Conservation (phyloP, 1,284 basidiomycete species). For the Irpex sp. region DNA sequence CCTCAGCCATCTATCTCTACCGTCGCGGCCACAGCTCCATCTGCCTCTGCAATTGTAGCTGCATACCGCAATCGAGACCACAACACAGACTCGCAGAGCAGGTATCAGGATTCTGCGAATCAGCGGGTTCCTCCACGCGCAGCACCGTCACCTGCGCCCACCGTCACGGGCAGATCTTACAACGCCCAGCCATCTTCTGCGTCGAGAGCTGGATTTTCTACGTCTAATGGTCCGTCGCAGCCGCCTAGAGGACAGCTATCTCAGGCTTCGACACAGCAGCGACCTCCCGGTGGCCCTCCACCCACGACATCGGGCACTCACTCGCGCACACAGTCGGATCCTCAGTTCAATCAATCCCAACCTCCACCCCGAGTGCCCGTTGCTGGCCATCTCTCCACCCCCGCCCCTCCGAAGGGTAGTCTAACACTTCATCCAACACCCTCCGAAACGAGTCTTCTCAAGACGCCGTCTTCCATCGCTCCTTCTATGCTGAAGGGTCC, state of each 20-base stretch:
- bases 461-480: constrained; percentile 28
- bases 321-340: constrained; percentile 25
- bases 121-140: constrained; percentile 24
- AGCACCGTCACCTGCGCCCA: constrained; percentile 25
- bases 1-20: constrained; percentile 3
- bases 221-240: constrained; percentile 17
- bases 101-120: constrained; percentile 2
- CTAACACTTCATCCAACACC: constrained; percentile 12
- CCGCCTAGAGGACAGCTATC: constrained; percentile 22
- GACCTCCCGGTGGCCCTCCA: constrained; percentile 8
- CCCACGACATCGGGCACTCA: constrained; percentile 13
- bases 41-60: constrained; percentile 17
- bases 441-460: constrained; percentile 22
- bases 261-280: constrained; percentile 7
- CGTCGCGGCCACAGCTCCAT: constrained; percentile 6
- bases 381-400: constrained; percentile 19
- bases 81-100: constrained; percentile 4
- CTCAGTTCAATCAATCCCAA: constrained; percentile 15
- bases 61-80: constrained; percentile 15
- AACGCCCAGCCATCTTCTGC: constrained; percentile 16
- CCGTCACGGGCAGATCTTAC: constrained; percentile 13
- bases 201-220: constrained; percentile 13
- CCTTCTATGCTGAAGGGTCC: constrained; percentile 23
- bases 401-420: constrained; percentile 14
- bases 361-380: constrained; percentile 14